Evolutionary conservation across 345 rosid species (phyloP), one percentile per base, ranked within the genome.

Genomic region (Gossypium herbaceum): DNA sequence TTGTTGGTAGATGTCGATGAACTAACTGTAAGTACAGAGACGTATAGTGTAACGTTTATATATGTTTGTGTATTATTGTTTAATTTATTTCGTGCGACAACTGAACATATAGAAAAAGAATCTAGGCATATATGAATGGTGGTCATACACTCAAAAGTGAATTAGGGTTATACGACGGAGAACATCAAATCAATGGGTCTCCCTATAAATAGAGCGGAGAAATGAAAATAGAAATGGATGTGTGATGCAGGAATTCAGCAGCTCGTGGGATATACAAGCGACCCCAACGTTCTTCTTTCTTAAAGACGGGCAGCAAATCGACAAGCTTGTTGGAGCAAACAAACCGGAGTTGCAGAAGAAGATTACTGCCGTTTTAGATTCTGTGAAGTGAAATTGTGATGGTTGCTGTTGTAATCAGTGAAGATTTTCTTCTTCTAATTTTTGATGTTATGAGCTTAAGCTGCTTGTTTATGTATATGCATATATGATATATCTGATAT

Each of bases 221-320:
- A 5, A 34, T 34, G 41, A 34, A 34, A 5, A 34, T 34, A 34
- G 13, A 9, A 27, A 22, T 4, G n/a, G 8, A 8, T 16, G 65
- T 52, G 45, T 8, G 34, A 50, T 80, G 79, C 89, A 93, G 98
- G 98, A 93, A 11, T 83, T 91, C 76, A 93, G 98, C 86, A 81
- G 89, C 27, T 84, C 92, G 10, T 93, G 91, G 93, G 98, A 93
- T 72, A 89, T 93, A 22, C 90, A 91, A 80, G 97, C 97, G 0
- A 93, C 98, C 16, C 97, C 98, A 0, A 91, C 98, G 1, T 91
- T 93, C 86, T 91, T 90, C 88, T 91, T 93, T 68, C 88, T 91
- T 25, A 91, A 84, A 87, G 88, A 91, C 64, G 98, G 95, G 72
- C 76, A 86, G 57, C 91, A 90, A 80, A 69, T 86, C 52, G 97